Evolutionary conservation across 1,284 basidiomycete genomes (phyloP).

Genomic region (Pyrrhoderma noxium): DNA sequence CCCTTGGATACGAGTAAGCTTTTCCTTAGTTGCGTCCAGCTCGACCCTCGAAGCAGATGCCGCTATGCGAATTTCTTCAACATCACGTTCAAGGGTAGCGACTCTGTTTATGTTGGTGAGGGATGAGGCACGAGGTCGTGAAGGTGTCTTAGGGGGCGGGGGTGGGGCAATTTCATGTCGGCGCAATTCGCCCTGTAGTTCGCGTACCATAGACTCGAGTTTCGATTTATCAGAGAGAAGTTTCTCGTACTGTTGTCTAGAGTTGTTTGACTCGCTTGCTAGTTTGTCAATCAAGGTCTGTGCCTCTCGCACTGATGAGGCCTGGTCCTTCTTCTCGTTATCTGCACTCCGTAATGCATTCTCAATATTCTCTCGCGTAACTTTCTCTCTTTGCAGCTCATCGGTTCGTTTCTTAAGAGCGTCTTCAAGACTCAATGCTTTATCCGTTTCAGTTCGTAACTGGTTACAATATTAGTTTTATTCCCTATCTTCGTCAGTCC

Average conservation of each 20-base stretch:
- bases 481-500: neutral
- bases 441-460: conserved; percentile 54
- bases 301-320: conserved; percentile 44
- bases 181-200: conserved; percentile 43
- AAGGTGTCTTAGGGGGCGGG: conserved; percentile 26
- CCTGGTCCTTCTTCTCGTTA: conserved; percentile 44
- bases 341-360: conserved; percentile 40
- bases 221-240: conserved; percentile 48
- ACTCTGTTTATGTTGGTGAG: conserved; percentile 39
- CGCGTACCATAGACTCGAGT: conserved; percentile 46
- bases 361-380: conserved; percentile 47
- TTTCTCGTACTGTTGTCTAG: conserved; percentile 36
- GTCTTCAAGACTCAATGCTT: conserved; percentile 46
- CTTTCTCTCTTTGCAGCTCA: conserved; percentile 49
- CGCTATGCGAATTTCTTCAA: conserved; percentile 37
- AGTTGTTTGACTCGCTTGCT: conserved; percentile 44
- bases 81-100: conserved; percentile 46
- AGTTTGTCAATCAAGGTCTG: conserved; percentile 51
- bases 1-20: conserved; percentile 40
- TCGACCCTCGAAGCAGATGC: conserved; percentile 38
- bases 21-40: conserved; percentile 36
- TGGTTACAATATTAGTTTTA: conserved; percentile 25
- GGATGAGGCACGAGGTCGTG: conserved; percentile 42
- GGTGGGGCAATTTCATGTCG: conserved; percentile 27
- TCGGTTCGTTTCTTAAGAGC: conserved; percentile 41